These are phyloP conservation scores for Schwanniomyces vanrijiae DNA, from an alignment of 805 yeast species.

Conservation along the genomic window DNA sequence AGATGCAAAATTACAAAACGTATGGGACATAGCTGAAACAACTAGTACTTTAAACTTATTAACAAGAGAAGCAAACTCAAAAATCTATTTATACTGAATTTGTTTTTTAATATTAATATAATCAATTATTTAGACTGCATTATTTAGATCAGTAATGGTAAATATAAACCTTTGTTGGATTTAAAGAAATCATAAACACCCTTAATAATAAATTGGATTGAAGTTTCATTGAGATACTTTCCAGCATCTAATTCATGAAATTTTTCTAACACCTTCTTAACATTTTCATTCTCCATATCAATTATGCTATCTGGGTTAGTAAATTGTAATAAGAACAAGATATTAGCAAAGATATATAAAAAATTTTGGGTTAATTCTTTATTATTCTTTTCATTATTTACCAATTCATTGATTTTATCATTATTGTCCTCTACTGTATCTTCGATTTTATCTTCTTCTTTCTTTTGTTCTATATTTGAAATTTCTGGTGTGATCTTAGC, in stretches of 20 bases:
- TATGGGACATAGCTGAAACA: constrained; percentile 60
- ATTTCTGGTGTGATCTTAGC: background rate
- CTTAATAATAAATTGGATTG: constrained; percentile 17
- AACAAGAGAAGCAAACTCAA: constrained; percentile 38
- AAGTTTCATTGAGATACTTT: constrained; percentile 12
- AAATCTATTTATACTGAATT: constrained; percentile 50
- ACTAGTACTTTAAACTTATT: constrained; percentile 40
- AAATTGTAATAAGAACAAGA: constrained; percentile 19
- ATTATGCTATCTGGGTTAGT: background rate
- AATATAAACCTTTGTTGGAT: constrained; percentile 22
- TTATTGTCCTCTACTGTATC: background rate
- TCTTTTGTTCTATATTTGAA: background rate
- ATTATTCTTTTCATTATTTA: background rate
- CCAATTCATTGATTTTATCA: background rate
- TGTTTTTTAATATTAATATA: background rate
- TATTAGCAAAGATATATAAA: constrained; percentile 17
- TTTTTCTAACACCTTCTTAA: constrained; percentile 9
- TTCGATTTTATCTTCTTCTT: background rate
- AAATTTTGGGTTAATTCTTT: background rate
- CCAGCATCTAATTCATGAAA: background rate
- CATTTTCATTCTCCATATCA: background rate
- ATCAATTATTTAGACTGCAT: background rate
- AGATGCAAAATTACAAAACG: constrained; percentile 57
- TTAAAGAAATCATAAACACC: constrained; percentile 28
- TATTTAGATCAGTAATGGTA: constrained; percentile 20